These are phyloP conservation scores for Medicago arabica DNA, from an alignment of 306 rosid genomes.

Conservation along the genomic window DNA sequence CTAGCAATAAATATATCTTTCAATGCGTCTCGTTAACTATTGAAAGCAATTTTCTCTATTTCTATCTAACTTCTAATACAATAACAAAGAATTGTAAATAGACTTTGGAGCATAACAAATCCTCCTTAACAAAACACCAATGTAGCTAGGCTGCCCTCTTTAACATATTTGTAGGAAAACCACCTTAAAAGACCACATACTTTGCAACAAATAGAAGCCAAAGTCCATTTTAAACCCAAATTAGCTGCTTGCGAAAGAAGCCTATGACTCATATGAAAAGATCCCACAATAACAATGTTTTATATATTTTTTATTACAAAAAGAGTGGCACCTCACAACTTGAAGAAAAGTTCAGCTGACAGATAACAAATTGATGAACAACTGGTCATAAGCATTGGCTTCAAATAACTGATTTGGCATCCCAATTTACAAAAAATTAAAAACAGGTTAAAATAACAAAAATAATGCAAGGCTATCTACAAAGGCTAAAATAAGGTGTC, in stretches of 20 bases:
- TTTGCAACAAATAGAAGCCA: slow-evolving; percentile 25
- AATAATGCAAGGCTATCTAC: not conserved
- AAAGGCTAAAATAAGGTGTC: not conserved
- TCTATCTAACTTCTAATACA: slow-evolving; percentile 12
- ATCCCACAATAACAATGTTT: slow-evolving; percentile 28
- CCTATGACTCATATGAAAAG: not conserved
- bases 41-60: slow-evolving; percentile 16
- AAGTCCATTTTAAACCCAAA: not conserved
- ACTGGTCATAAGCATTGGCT: slow-evolving; percentile 2
- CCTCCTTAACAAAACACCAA: slow-evolving; percentile 15
- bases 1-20: slow-evolving; percentile 29
- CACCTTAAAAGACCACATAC: not conserved
- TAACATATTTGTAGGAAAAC: not conserved
- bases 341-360: too few relatives aligned
- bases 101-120: slow-evolving; percentile 10
- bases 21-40: slow-evolving; percentile 27
- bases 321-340: slow-evolving; percentile 18
- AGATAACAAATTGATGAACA: too few relatives aligned
- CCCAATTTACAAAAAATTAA: slow-evolving; percentile 26
- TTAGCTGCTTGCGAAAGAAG: slow-evolving; percentile 1
- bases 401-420: slow-evolving; percentile 24
- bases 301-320: not conserved
- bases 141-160: slow-evolving; percentile 22
- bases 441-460: slow-evolving; percentile 13
- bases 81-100: slow-evolving; percentile 5